Base-by-base conservation (phyloP, 495 filamentous ascomycete species). In the Amorphotheca resinae region DNA sequence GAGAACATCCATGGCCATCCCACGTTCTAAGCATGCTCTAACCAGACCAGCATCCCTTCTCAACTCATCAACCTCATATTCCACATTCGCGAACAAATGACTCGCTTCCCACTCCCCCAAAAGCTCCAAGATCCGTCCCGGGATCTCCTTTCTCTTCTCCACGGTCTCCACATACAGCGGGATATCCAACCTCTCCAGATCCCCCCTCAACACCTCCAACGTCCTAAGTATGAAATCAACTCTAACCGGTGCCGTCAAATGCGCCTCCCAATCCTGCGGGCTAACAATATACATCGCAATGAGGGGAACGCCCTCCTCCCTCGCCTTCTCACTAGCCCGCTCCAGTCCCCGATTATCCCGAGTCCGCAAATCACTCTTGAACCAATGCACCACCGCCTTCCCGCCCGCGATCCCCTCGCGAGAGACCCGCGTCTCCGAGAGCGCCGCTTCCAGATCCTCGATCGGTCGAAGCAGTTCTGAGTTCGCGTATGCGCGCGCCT, bases 371-470 rank as follows among this genome's bases (percentile, higher is more conserved):
- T 94, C 87, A 43, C 74, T 76, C 59, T 93, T 91, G 64, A 88
- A 93, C 88, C 88, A 93, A 62, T 93, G 84, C 4, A 95, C 74
- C 0, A 95, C 84, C 0, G 79, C 77, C 21, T 73, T 65, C 25
- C 71, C 70, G 2, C 72, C 61, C 7, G 56, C 43, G 2, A 79
- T 64, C 0, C 60, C 53, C 20, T 59, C 48, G 0, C 76, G 64
- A n/a, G 48, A 48, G 1, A 59, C 43, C 0, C 59, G 52, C 1
- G 77, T 82, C 6, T 74, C 70, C 20, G 60, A 49, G 12, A 77
- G 67, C 0, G 77, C 73, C 3, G 60, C 56, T 25, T 73, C 54
- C 15, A 86, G 65, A 0, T 62, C 49, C 50, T 83, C 73, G 9
- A 91, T 81, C 0, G 87, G 87, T 2, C 80, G 74, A 33, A 78